Percentiles rank a stretch among this genome's conserved stretches.
phyloP scores from a whole-genome alignment of 2,329 filamentous ascomycete species.

The Madurella mycetomatis region DNA sequence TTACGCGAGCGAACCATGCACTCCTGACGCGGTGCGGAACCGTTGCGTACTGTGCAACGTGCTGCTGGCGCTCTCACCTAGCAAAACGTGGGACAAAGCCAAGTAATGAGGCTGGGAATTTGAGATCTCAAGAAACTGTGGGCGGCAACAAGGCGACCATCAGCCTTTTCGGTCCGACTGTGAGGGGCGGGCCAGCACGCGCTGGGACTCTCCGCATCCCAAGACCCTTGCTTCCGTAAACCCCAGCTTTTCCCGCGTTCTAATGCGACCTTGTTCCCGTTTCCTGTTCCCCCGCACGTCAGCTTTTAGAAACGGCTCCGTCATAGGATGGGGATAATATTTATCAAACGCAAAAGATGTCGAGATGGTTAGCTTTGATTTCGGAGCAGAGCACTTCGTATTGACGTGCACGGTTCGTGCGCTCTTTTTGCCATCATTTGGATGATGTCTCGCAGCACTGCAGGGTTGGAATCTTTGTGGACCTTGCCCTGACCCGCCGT shows the following conservation, averaged over 20 bases:
- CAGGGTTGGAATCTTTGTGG: slow-evolving; percentile 2
- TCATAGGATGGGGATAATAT: too few species aligned
- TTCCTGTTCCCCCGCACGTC: background rate
- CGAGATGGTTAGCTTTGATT: too few species aligned
- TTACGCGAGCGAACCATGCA: background rate
- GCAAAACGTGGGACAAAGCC: background rate
- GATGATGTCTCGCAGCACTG: slow-evolving; percentile 1
- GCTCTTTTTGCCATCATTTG: background rate
- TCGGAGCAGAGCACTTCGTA: too few species aligned
- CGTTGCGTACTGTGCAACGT: background rate
- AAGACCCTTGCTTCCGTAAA: slow-evolving; percentile 1
- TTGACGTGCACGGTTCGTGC: background rate
- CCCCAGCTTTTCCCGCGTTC: slow-evolving; percentile 17
- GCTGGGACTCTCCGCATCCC: slow-evolving; percentile 25
- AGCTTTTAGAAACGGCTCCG: background rate
- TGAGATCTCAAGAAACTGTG: background rate
- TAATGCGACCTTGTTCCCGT: slow-evolving; percentile 9
- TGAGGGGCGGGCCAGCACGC: slow-evolving; percentile 19
- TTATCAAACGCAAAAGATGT: too few species aligned
- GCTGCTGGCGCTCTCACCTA: slow-evolving; percentile 9
- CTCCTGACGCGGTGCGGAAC: slow-evolving; percentile 1
- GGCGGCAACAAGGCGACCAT: background rate
- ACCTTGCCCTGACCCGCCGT: slow-evolving; percentile 2
- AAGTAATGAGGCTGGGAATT: slow-evolving; percentile 14
- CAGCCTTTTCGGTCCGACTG: slow-evolving; percentile 30